phyloP scores from a whole-genome alignment of 2,329 filamentous ascomycete species.

The Xylaria sp. region DNA sequence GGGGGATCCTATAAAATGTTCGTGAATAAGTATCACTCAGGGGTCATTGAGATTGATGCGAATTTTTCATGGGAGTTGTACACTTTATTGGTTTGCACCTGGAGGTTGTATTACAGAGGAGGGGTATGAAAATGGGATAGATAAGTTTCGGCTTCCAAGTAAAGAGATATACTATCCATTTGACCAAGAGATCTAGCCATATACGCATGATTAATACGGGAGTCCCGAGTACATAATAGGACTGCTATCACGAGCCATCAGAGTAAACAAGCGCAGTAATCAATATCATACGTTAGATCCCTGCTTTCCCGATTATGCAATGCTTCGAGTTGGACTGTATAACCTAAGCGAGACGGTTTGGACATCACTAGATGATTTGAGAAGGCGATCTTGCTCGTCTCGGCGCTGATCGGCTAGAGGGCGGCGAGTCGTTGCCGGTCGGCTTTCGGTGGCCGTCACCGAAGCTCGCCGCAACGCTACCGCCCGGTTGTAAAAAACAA shows the following conservation, averaged over 20 bases:
- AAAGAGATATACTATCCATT: not conserved
- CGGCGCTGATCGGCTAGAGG: conserved; percentile 18
- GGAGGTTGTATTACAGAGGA: conserved; percentile 9
- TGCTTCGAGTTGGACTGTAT: not conserved
- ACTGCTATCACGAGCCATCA: conserved; percentile 6
- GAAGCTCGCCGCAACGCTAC: conserved; percentile 12
- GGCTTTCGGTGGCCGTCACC: conserved; percentile 30
- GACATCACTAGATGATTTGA: conserved; percentile 18
- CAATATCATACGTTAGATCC: conserved; percentile 5
- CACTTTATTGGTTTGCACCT: not conserved
- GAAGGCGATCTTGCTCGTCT: conserved; percentile 19
- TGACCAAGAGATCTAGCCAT: not conserved
- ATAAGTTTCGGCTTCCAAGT: not conserved
- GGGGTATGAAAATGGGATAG: not conserved
- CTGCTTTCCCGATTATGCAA: conserved; percentile 12
- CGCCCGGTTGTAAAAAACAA: conserved; percentile 3
- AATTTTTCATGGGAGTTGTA: not conserved
- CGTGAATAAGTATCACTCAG: not conserved
- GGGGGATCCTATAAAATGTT: not conserved
- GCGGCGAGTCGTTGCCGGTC: conserved; percentile 12
- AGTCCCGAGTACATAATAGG: conserved; percentile 6
- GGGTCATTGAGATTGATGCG: not conserved
- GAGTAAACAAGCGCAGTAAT: conserved; percentile 16
- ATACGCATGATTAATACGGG: conserved; percentile 11
- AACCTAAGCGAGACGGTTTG: not conserved